Percentiles rank a stretch among this genome's conserved stretches.
These are phyloP conservation scores for Gymnopilus junonius DNA, from an alignment of 768 basidiomycete genomes.

Conservation along the genomic window DNA sequence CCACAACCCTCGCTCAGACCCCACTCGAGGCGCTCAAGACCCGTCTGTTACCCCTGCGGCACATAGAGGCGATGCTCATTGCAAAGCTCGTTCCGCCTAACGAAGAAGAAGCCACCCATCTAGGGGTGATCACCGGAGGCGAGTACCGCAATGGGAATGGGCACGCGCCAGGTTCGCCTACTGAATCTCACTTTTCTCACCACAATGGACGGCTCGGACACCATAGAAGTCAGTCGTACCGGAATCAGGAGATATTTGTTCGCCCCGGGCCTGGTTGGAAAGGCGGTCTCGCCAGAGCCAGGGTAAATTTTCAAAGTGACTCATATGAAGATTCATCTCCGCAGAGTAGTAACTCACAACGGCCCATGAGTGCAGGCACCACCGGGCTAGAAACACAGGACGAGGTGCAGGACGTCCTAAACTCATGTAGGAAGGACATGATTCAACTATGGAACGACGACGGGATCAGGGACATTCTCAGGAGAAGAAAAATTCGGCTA, in stretches of 20 bases:
- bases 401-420: conserved; percentile 63
- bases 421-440: conserved; percentile 68
- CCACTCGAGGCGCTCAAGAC: conserved; percentile 60
- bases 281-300: conserved; percentile 53
- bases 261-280: conserved; percentile 73
- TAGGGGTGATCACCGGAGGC: conserved; percentile 29
- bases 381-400: conserved; percentile 52
- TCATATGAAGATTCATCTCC: conserved; percentile 16
- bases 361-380: conserved; percentile 49
- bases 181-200: conserved; percentile 22
- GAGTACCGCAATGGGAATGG: conserved; percentile 10
- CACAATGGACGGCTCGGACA: conserved; percentile 18
- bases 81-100: conserved; percentile 70
- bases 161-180: conserved; percentile 20
- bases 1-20: conserved; percentile 26
- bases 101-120: conserved; percentile 60
- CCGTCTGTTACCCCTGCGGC: conserved; percentile 68
- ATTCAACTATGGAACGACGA: conserved; percentile 69
- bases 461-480: conserved; percentile 57
- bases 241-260: conserved; percentile 60
- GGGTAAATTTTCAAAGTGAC: conserved; percentile 36
- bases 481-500: conserved; percentile 60
- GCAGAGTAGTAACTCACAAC: conserved; percentile 19
- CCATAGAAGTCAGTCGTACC: conserved; percentile 25
- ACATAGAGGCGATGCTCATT: conserved; percentile 71